A percentile compares a stretch with the other conserved stretches of the same genome.
These are phyloP conservation scores for Ogataea haglerorum DNA, from an alignment of 805 yeast genomes.

Conservation along the genomic window DNA sequence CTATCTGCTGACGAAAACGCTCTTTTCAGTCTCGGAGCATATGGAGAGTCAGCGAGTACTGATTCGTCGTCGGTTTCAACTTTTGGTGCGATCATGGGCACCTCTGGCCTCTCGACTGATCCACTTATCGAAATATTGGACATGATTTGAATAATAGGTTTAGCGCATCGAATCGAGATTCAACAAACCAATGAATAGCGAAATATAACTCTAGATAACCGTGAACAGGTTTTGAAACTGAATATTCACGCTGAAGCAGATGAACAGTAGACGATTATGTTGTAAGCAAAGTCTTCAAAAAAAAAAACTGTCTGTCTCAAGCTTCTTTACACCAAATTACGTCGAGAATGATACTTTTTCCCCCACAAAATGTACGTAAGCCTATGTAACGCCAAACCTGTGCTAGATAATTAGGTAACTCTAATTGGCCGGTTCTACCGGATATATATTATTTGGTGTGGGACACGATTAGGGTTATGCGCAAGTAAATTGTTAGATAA, in stretches of 20 bases:
- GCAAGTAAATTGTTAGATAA: neutral
- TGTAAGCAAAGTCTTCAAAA: neutral
- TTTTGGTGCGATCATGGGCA: constrained; percentile 9
- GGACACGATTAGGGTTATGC: neutral
- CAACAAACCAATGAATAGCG: neutral
- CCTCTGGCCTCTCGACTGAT: constrained; percentile 3
- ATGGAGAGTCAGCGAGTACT: constrained; percentile 1
- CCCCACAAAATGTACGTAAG: constrained; percentile 7
- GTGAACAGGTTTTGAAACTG: neutral
- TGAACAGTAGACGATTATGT: neutral
- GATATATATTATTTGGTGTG: constrained; percentile 1
- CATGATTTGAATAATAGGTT: constrained; percentile 1
- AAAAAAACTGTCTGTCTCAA: neutral
- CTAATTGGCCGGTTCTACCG: constrained; percentile 10
- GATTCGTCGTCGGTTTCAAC: constrained; percentile 9
- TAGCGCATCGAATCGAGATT: constrained; percentile 3
- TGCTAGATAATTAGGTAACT: constrained; percentile 2
- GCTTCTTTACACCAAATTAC: constrained; percentile 8
- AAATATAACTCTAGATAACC: neutral
- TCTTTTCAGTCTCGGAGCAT: constrained; percentile 4
- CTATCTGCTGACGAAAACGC: constrained; percentile 1
- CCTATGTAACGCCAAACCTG: neutral
- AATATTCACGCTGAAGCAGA: neutral
- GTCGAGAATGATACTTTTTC: constrained; percentile 1
- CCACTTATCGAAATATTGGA: constrained; percentile 6